Base-by-base conservation (phyloP, 768 basidiomycete genomes). In the Boletus speciosus region DNA sequence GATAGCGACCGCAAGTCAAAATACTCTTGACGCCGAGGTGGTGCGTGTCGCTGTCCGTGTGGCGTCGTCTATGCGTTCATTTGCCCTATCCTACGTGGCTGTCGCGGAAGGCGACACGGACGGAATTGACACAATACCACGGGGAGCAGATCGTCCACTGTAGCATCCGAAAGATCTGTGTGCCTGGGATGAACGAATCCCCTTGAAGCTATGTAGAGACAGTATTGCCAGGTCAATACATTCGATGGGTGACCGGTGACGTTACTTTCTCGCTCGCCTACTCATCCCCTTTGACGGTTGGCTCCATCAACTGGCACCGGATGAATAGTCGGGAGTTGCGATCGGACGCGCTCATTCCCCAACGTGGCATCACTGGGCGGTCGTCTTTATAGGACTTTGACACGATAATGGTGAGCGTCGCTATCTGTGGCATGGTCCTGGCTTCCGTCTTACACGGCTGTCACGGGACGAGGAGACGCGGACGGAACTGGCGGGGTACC, bases 361-460 rank as follows among this genome's bases (percentile, higher is more conserved):
- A 31, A 15, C 41, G 35, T 38, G 25, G 53, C 25, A 40, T 35
- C 21, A 25, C 5, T 9, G 38, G 43, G 23, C 14, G 47, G 44
- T 56, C 27, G 23, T 41, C 39, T 16, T 10, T 27, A 67, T 34
- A 56, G 58, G 16, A 29, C 10, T 32, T 14, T 16, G 1, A 23
- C 21, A 42, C 10, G 2, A 15, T 40, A 25, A 10, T 47, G n/a
- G 49, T 43, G 46, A 25, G 35, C 16, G 36, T 19, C 27, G 3
- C 7, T 23, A 23, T 23, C 23, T 4, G 42, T 36, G 38, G 34
- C 16, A 21, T 41, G 19, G 27, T n/a, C 4, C 25, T 47, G 4
- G 16, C 5, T 25, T 16, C 19, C 11, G 14, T 31, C 38, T 21
- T 14, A n/a, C 29, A 1, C 25, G 40, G 38, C 19, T 46, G 34